Evolutionary conservation across 495 filamentous ascomycete genomes (phyloP).

Genomic region (Aspergillus avenaceus): DNA sequence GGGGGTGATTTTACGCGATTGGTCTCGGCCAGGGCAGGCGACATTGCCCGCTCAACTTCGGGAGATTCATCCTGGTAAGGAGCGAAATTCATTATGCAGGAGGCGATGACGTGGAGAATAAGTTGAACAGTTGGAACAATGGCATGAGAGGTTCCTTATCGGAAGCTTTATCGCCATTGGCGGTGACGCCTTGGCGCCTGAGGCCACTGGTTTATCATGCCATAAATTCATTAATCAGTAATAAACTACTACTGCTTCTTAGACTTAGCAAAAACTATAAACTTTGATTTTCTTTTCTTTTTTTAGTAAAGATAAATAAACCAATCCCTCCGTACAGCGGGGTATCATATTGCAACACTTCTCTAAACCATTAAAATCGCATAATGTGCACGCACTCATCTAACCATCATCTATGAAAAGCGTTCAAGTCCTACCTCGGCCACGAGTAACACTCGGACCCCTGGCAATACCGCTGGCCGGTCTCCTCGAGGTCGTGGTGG

Average conservation of each 20-base stretch:
- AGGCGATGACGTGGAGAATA: neutral
- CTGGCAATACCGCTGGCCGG: constrained; percentile 48
- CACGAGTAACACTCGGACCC: constrained; percentile 39
- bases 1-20: constrained; percentile 47
- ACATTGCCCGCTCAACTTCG: constrained; percentile 69
- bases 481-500: constrained; percentile 39
- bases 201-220: no score
- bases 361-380: constrained; percentile 1
- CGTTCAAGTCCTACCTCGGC: constrained; percentile 30
- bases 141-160: constrained; percentile 10
- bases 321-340: neutral
- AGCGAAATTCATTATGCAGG: constrained; percentile 76
- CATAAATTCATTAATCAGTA: no score
- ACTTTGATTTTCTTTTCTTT: no score
- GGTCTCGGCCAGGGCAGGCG: constrained; percentile 51
- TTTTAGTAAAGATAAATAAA: no score
- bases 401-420: neutral
- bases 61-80: constrained; percentile 90
- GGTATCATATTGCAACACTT: constrained; percentile 21
- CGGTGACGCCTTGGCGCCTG: constrained; percentile 17
- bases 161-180: constrained; percentile 19
- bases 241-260: no score
- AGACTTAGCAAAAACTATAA: no score
- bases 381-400: constrained; percentile 11
- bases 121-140: neutral